Conservation (phyloP, 2,329 filamentous ascomycete genomes). For the Trichoderma polysporum region DNA sequence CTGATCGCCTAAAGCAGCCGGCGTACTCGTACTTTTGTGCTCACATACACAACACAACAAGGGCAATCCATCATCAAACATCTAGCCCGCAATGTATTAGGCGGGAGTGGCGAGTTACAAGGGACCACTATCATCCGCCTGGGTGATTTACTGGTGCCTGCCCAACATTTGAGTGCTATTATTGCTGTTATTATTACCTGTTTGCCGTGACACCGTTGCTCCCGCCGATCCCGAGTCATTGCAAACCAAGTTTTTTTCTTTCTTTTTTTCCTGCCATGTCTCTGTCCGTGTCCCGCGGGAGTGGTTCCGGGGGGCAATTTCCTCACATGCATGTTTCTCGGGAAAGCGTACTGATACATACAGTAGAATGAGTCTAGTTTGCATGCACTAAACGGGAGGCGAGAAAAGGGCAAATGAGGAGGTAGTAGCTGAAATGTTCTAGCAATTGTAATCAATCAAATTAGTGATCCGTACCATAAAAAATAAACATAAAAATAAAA, state of each 20-base stretch:
- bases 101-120: constrained; percentile 11
- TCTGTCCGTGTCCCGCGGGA: constrained; percentile 9
- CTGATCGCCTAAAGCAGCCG: neutral
- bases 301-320: constrained; percentile 11
- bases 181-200: neutral
- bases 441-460: neutral
- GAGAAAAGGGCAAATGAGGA: neutral
- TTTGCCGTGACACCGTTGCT: constrained; percentile 2
- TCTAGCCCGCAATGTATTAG: neutral
- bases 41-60: neutral
- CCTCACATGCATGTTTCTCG: neutral
- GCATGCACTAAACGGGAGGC: neutral
- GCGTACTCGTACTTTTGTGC: neutral
- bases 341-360: too few relatives aligned
- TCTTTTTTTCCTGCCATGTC: neutral
- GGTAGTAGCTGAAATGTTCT: neutral
- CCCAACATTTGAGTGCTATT: neutral
- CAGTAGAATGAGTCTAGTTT: too few relatives aligned
- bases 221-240: constrained; percentile 17
- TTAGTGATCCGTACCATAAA: neutral
- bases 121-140: neutral
- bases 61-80: neutral
- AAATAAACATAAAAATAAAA: neutral
- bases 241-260: neutral
- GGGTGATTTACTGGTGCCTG: too few relatives aligned